phyloP scores from a whole-genome alignment of 768 basidiomycete genomes.

The Cyclocybe aegerita region DNA sequence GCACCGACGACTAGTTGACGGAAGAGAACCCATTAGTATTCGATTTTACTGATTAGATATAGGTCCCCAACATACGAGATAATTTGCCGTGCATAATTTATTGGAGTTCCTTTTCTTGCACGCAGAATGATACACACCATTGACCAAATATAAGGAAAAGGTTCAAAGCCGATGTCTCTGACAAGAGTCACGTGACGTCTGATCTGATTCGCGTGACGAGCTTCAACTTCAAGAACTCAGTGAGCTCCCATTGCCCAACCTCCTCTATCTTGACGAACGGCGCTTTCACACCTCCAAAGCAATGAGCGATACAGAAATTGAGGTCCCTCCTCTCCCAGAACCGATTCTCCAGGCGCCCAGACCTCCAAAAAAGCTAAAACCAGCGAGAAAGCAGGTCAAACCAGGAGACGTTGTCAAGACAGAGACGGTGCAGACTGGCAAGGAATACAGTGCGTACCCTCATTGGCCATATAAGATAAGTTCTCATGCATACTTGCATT shows the following conservation, averaged over 20 bases:
- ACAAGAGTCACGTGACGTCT: too few species aligned
- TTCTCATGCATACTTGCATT: constrained; percentile 10
- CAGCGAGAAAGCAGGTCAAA: constrained; percentile 93
- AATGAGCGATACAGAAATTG: constrained; percentile 5
- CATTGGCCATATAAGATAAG: not conserved
- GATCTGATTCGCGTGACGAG: too few species aligned
- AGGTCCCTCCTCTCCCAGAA: constrained; percentile 2
- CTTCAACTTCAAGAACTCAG: too few species aligned
- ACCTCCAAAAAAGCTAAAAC: constrained; percentile 70
- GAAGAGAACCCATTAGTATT: constrained; percentile 9
- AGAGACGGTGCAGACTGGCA: constrained; percentile 88
- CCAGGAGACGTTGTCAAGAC: constrained; percentile 87
- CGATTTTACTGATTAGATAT: constrained; percentile 7
- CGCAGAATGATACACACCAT: too few species aligned
- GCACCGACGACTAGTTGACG: constrained; percentile 11
- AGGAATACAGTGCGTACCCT: constrained; percentile 83
- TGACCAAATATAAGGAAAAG: too few species aligned
- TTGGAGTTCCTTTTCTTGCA: too few species aligned
- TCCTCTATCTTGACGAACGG: too few species aligned
- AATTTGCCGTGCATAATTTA: too few species aligned
- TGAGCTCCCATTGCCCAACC: too few species aligned
- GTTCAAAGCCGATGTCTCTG: too few species aligned
- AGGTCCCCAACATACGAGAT: too few species aligned
- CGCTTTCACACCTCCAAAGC: not conserved
- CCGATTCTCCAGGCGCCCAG: constrained; percentile 25